A percentile compares a stretch with the other conserved stretches of the same genome.
Conservation (phyloP, 768 basidiomycete genomes). For the Xanthoconium stramineum region DNA sequence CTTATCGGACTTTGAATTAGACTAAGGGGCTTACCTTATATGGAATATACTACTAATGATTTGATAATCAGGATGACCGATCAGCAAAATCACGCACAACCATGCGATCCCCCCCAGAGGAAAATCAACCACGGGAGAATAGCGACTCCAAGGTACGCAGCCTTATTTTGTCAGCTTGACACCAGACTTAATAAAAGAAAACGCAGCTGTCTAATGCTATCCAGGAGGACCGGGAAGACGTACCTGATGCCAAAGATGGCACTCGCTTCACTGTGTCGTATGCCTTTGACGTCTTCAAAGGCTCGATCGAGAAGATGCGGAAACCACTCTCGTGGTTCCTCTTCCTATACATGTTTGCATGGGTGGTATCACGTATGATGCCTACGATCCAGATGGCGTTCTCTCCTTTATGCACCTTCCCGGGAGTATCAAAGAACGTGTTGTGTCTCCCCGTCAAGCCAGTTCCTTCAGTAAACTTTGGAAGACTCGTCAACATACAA, state of each 20-base stretch:
- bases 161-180: not conserved
- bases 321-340: constrained; percentile 54
- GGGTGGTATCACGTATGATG: constrained; percentile 41
- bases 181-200: not conserved
- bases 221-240: constrained; percentile 36
- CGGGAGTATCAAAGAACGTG: constrained; percentile 47
- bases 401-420: constrained; percentile 59
- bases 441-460: constrained; percentile 37
- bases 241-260: constrained; percentile 22
- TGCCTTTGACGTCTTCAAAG: constrained; percentile 44
- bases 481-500: constrained; percentile 56
- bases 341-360: constrained; percentile 48
- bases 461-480: constrained; percentile 52
- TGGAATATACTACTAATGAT: too few relatives aligned
- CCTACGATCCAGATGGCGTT: constrained; percentile 45
- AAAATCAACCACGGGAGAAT: not conserved
- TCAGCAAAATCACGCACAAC: not conserved
- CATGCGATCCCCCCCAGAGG: constrained; percentile 16
- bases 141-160: constrained; percentile 9
- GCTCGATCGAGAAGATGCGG: constrained; percentile 48
- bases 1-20: too few relatives aligned
- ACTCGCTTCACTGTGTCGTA: constrained; percentile 37
- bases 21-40: too few relatives aligned
- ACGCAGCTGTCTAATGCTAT: constrained; percentile 1
- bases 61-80: too few relatives aligned